Percentiles rank a stretch among this genome's conserved stretches.
Conservation (phyloP, 805 yeast species). For the Nakazawaea sp. region DNA sequence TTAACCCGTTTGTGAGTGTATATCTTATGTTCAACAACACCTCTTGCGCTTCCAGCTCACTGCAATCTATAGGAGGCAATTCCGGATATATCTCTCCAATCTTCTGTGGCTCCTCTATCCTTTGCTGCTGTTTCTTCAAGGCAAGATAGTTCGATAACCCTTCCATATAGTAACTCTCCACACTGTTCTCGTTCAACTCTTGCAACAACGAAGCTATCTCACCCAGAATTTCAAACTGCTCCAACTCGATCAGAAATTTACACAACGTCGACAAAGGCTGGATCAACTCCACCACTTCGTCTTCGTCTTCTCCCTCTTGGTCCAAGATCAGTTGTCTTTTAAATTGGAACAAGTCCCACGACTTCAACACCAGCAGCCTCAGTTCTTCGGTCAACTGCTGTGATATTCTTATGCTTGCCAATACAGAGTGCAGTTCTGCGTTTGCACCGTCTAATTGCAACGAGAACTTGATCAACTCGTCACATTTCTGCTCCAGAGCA, state of each 20-base stretch:
- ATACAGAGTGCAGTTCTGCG: conserved; percentile 75
- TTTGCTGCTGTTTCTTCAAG: conserved; percentile 28
- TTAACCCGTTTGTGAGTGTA: conserved; percentile 30
- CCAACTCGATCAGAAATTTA: conserved; percentile 74
- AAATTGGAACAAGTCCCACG: conserved; percentile 64
- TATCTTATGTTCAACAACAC: conserved; percentile 32
- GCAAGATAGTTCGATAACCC: conserved; percentile 63
- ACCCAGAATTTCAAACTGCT: conserved; percentile 57
- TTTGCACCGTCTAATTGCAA: conserved; percentile 50
- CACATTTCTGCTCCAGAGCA: conserved; percentile 79
- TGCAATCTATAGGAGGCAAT: conserved; percentile 19
- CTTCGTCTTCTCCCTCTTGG: conserved; percentile 29
- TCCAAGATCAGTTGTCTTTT: conserved; percentile 45
- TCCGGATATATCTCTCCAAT: conserved; percentile 35
- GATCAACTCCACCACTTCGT: conserved; percentile 57
- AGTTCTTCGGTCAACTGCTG: conserved; percentile 79
- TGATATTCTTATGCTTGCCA: conserved; percentile 84
- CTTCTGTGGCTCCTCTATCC: conserved; percentile 11
- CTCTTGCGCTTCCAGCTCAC: conserved; percentile 22
- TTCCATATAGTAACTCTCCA: conserved; percentile 78
- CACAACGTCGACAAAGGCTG: conserved; percentile 71
- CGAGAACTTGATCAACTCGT: conserved; percentile 59
- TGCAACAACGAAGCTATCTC: conserved; percentile 60
- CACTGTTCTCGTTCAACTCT: conserved; percentile 77
- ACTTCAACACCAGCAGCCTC: conserved; percentile 47